Conservation (phyloP, 129 eudicot species). For the Helichrysum umbraculigerum region DNA sequence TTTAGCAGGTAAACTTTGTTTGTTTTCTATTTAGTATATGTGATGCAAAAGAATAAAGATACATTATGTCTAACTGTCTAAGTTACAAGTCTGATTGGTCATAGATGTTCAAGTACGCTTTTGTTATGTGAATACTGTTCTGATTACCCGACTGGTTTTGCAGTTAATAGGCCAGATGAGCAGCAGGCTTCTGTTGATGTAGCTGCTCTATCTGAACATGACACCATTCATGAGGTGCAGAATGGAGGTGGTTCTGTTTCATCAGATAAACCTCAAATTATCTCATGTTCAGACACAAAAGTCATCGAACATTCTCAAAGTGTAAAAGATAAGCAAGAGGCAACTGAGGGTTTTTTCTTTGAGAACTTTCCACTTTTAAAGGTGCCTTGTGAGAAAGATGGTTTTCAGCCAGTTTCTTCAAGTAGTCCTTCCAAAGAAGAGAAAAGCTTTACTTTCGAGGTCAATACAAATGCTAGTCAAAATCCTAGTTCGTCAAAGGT, state of each 20-base stretch:
- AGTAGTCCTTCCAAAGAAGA: conserved; percentile 43
- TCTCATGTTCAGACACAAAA: conserved; percentile 31
- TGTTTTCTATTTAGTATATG: neutral
- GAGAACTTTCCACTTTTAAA: conserved; percentile 30
- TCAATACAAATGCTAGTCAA: conserved; percentile 45
- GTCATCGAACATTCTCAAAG: conserved; percentile 36
- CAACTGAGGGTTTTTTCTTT: conserved; percentile 18
- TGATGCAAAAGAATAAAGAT: neutral
- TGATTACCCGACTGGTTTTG: conserved; percentile 32
- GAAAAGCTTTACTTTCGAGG: conserved; percentile 56
- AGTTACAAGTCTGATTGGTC: conserved; percentile 13
- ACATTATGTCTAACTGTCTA: conserved; percentile 18
- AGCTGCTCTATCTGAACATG: conserved; percentile 22
- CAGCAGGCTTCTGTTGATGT: conserved; percentile 32
- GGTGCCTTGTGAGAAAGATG: conserved; percentile 7
- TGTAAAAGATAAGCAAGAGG: conserved; percentile 33
- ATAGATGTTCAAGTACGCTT: conserved; percentile 20
- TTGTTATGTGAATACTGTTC: conserved; percentile 14
- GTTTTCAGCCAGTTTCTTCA: conserved; percentile 22
- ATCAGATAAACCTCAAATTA: conserved; percentile 37
- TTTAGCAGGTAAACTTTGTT: conserved; percentile 45
- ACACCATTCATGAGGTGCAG: conserved; percentile 23
- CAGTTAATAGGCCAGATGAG: conserved; percentile 36
- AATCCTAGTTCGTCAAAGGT: conserved; percentile 36
- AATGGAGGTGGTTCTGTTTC: conserved; percentile 36